A percentile compares a stretch with the other conserved stretches of the same genome.
phyloP scores from a whole-genome alignment of 1,284 basidiomycete species.

The Naganishia sp. region DNA sequence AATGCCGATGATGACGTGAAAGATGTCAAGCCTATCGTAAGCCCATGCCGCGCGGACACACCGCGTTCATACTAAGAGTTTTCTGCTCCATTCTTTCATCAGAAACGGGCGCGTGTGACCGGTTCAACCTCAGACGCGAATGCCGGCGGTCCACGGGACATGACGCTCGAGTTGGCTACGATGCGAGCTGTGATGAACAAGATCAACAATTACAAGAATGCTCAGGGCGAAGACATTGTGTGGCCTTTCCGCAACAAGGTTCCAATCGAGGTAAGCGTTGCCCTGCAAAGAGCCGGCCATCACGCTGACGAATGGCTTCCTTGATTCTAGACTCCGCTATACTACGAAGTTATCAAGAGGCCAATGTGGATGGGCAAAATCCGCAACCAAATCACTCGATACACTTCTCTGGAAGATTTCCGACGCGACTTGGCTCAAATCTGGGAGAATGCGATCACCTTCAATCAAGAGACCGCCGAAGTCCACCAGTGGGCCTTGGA shows the following conservation, averaged over 20 bases:
- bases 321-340: constrained; percentile 64
- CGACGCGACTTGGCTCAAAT: constrained; percentile 79
- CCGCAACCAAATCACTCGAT: constrained; percentile 75
- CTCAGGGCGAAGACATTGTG: constrained; percentile 13
- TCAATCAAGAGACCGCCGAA: constrained; percentile 71
- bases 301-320: background rate
- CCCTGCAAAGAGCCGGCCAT: background rate
- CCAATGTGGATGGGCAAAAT: constrained; percentile 88
- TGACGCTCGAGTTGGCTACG: background rate
- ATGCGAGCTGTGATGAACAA: constrained; percentile 17
- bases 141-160: background rate
- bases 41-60: no score
- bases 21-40: constrained; percentile 16
- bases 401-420: constrained; percentile 74
- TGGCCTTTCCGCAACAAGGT: constrained; percentile 26
- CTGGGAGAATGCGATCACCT: constrained; percentile 89
- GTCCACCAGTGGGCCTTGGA: constrained; percentile 91
- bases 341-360: constrained; percentile 69
- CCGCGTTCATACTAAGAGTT: no score
- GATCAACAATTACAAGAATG: constrained; percentile 18
- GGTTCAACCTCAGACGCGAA: background rate
- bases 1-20: constrained; percentile 22
- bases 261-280: constrained; percentile 9
- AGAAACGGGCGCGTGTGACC: constrained; percentile 16
- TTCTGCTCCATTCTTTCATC: background rate